Conservation (phyloP, 768 basidiomycete species). For the Suillus cothurnatus region DNA sequence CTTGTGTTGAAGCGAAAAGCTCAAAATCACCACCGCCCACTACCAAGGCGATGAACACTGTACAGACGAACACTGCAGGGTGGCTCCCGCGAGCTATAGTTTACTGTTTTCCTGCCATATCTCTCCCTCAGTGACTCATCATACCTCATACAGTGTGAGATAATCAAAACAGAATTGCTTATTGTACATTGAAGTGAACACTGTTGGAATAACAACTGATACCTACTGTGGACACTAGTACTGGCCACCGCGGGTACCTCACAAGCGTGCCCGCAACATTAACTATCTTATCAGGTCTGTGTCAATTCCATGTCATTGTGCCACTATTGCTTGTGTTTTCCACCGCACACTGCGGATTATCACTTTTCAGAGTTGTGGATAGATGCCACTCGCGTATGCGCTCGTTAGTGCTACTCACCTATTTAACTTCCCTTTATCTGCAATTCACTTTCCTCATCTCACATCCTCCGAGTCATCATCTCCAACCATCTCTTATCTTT, state of each 20-base stretch:
- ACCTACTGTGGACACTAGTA: background rate
- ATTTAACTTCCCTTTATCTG: background rate
- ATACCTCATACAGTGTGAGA: background rate
- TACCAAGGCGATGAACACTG: constrained; percentile 50
- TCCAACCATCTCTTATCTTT: background rate
- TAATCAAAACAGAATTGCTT: background rate
- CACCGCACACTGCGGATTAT: background rate
- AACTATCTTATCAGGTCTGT: background rate
- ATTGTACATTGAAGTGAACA: background rate
- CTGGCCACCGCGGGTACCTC: background rate
- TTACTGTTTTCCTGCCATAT: background rate
- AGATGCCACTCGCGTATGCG: background rate
- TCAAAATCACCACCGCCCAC: constrained; percentile 46
- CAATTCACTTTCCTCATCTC: background rate
- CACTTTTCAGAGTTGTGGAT: background rate
- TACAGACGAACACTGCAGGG: background rate
- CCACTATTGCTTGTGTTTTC: background rate
- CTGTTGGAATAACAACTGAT: too few relatives aligned
- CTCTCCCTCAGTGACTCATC: background rate
- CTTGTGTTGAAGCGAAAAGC: constrained; percentile 58
- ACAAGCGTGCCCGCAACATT: background rate
- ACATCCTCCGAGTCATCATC: background rate
- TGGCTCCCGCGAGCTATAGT: background rate
- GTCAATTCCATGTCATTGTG: background rate
- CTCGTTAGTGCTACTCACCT: background rate